A percentile compares a stretch with the other conserved stretches of the same genome.
phyloP scores from a whole-genome alignment of 495 filamentous ascomycete species.

The Cryomyces antarcticus region DNA sequence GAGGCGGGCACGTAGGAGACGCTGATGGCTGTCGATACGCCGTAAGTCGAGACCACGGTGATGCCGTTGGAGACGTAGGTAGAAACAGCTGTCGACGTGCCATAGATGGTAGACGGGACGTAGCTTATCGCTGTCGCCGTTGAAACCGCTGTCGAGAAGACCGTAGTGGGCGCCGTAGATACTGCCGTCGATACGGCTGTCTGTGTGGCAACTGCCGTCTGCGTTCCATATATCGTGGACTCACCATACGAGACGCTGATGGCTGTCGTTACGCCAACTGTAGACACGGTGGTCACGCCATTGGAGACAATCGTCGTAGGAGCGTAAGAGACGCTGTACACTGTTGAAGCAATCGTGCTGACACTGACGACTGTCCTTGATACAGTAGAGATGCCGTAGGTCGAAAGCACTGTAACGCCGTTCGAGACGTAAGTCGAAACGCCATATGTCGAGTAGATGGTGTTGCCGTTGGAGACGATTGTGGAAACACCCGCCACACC shows the following conservation, averaged over 20 bases:
- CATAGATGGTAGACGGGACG: constrained; percentile 1
- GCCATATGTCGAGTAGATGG: not conserved
- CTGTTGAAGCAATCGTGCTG: not conserved
- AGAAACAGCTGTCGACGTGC: not conserved
- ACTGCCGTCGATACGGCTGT: not conserved
- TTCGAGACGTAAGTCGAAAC: not conserved
- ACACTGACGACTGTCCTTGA: not conserved
- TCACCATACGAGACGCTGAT: not conserved
- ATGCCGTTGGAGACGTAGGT: constrained; percentile 6
- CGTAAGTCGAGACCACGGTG: constrained; percentile 2
- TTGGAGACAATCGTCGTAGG: not conserved
- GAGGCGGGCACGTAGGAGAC: not conserved
- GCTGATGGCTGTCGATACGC: constrained; percentile 3
- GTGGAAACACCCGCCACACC: not conserved
- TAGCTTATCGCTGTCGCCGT: not conserved
- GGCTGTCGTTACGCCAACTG: not conserved
- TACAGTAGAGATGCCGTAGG: not conserved
- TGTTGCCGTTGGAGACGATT: not conserved
- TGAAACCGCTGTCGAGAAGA: not conserved
- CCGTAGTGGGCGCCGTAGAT: not conserved
- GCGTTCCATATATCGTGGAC: not conserved
- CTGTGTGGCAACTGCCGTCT: not conserved
- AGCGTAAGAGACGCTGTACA: not conserved
- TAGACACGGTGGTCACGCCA: not conserved
- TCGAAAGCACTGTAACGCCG: not conserved